Conservation (phyloP, 495 filamentous ascomycete species). For the Rusavskia elegans region DNA sequence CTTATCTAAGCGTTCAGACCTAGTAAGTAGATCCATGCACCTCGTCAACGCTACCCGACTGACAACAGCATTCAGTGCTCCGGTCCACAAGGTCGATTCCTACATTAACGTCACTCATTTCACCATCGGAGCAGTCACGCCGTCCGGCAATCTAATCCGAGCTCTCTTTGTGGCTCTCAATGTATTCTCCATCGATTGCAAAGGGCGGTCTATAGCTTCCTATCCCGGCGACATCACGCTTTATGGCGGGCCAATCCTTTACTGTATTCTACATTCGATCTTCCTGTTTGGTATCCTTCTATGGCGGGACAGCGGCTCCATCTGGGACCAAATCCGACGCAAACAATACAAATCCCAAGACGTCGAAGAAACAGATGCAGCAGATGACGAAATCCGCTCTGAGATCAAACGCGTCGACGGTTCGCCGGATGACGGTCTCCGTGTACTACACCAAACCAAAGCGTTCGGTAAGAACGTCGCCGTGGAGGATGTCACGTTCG, state of each 20-base stretch:
- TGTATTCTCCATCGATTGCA: conserved; percentile 57
- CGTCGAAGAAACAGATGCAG: conserved; percentile 25
- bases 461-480: conserved; percentile 51
- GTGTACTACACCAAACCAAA: conserved; percentile 62
- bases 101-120: conserved; percentile 49
- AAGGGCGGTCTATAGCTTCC: conserved; percentile 37
- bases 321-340: conserved; percentile 26
- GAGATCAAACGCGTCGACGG: conserved; percentile 30
- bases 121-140: conserved; percentile 48
- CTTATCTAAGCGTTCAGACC: conserved; percentile 50
- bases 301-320: conserved; percentile 53
- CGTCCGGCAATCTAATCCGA: conserved; percentile 49
- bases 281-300: conserved; percentile 51
- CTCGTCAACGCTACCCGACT: neutral
- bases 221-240: conserved; percentile 56
- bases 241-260: conserved; percentile 67
- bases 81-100: conserved; percentile 31
- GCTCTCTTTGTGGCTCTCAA: conserved; percentile 62
- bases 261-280: conserved; percentile 52
- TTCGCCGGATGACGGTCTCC: conserved; percentile 46
- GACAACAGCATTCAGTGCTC: neutral
- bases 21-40: conserved; percentile 21
- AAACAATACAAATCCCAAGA: conserved; percentile 20
- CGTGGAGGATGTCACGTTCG: conserved; percentile 70
- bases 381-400: conserved; percentile 30